Conservation (phyloP, 169 alveolate genomes). For the Eimeria falciformis region DNA sequence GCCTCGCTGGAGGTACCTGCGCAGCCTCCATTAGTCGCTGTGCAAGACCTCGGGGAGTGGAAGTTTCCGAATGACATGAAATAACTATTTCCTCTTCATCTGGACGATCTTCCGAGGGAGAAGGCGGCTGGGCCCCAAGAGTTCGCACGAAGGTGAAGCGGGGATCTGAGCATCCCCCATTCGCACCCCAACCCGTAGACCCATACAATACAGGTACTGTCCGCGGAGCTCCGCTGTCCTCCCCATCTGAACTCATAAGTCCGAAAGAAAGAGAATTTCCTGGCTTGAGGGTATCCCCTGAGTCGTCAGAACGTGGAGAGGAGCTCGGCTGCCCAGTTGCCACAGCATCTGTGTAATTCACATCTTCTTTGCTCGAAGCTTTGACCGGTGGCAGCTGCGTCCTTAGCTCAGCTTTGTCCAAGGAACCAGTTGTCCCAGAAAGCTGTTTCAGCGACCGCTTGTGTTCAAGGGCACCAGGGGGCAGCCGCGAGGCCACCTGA, state of each 20-base stretch:
- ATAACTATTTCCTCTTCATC: conserved; percentile 3
- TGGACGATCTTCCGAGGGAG: conserved; percentile 3
- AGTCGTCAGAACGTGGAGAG: conserved; percentile 57
- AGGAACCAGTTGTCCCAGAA: neutral
- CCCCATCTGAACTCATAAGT: too few species aligned
- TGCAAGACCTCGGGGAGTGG: neutral
- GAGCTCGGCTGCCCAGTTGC: conserved; percentile 1
- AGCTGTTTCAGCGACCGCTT: conserved; percentile 16
- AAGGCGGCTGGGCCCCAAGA: conserved; percentile 54
- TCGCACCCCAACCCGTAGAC: too few species aligned
- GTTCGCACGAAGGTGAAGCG: conserved; percentile 4
- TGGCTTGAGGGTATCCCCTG: neutral
- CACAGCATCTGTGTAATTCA: neutral
- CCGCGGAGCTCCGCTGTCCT: too few species aligned
- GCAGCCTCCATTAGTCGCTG: conserved; percentile 19
- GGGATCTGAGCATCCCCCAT: neutral
- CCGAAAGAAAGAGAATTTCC: conserved; percentile 11
- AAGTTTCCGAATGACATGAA: neutral
- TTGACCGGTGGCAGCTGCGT: too few species aligned
- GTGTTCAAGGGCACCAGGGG: conserved; percentile 55
- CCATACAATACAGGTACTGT: too few species aligned
- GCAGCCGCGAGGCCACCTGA: conserved; percentile 64
- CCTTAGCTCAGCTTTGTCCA: too few species aligned
- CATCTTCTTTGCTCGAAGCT: too few species aligned
- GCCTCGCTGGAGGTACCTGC: conserved; percentile 25